Evolutionary conservation across 2,329 filamentous ascomycete genomes (phyloP), one percentile per base, ranked within the genome.

Genomic region (Beauveria asiatica): DNA sequence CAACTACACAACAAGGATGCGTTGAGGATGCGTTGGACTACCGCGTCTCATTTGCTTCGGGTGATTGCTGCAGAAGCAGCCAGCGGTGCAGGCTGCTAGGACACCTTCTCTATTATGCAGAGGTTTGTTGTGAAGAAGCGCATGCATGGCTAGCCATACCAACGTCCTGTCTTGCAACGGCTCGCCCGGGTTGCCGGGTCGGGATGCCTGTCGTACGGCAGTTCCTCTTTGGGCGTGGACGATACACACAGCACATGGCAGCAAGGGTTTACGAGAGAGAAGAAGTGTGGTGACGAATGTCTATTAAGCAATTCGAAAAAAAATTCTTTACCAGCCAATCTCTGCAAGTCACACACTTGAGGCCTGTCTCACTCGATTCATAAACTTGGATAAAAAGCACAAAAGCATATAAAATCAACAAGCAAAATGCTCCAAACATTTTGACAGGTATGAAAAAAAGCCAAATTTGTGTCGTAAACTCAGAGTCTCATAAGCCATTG

Each of bases 341-440:
- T 37, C 27, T 42, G 17, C 41, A 42, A 42, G 17, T n/a, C 17
- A 37, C 33, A 37, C 33, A 16, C 33, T 37, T 13, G 2, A 37
- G 33, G 6, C 6, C 5, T 13, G 33, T 5, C 33, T 37, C 5
- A 23, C 2, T 19, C 41, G 8, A 5, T 30, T 44, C 51, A 44
- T n/a, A 13, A 54, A 41, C 50, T 25, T 25, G 16, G 8, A 37
- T 16, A 42, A 27, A 53, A 42, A 54, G 51, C 39, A 51, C 23
- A 54, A 23, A 27, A 11, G 23, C 11, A 19, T 54, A 17, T 5
- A 30, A 44, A 5, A 41, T 53, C 39, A 30, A n/a, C 37, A 54
- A 45, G 25, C 52, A 55, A 55, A 55, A 55, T 45, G 52, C 52
- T 55, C 23, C n/a, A 33, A 45, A 46, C 52, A 55, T 55, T 33